phyloP scores from a whole-genome alignment of 139 green algal genomes.

The Ettlia oleoabundans region DNA sequence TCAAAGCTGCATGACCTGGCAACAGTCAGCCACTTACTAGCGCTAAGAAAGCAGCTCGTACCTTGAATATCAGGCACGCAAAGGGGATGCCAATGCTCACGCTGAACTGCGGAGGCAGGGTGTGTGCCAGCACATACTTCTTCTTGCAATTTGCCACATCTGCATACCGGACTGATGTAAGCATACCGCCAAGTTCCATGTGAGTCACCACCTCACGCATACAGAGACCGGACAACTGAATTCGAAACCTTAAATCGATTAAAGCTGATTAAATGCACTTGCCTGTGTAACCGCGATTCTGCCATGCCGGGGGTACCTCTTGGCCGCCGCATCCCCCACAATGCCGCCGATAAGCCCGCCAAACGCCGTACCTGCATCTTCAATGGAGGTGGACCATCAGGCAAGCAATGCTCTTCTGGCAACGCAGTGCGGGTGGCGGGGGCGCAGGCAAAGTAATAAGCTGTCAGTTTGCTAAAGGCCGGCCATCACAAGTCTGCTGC shows the following conservation, averaged over 20 bases:
- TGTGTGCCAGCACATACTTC: not conserved
- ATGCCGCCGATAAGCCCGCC: conserved; percentile 71
- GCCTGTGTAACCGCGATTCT: conserved; percentile 57
- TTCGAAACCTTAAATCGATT: too few species aligned
- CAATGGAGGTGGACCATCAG: not conserved
- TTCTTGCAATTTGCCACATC: too few species aligned
- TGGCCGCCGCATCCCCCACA: conserved; percentile 69
- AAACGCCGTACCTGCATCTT: conserved; percentile 45
- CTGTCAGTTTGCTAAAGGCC: too few species aligned
- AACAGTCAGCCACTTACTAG: not conserved
- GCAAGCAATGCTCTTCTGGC: not conserved
- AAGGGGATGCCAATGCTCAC: conserved; percentile 56
- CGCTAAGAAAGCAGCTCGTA: not conserved
- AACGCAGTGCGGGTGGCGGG: too few species aligned
- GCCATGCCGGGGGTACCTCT: conserved; percentile 59
- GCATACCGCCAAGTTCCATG: too few species aligned
- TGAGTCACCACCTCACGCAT: too few species aligned
- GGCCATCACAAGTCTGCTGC: too few species aligned
- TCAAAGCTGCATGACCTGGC: not conserved
- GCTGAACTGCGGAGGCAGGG: conserved; percentile 52
- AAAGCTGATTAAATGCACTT: too few species aligned
- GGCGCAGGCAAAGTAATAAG: too few species aligned
- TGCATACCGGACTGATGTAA: too few species aligned
- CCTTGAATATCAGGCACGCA: conserved; percentile 44
- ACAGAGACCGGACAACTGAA: too few species aligned